Evolutionary conservation across 2,329 filamentous ascomycete genomes (phyloP).

Genomic region (Sarocladium kiliense): DNA sequence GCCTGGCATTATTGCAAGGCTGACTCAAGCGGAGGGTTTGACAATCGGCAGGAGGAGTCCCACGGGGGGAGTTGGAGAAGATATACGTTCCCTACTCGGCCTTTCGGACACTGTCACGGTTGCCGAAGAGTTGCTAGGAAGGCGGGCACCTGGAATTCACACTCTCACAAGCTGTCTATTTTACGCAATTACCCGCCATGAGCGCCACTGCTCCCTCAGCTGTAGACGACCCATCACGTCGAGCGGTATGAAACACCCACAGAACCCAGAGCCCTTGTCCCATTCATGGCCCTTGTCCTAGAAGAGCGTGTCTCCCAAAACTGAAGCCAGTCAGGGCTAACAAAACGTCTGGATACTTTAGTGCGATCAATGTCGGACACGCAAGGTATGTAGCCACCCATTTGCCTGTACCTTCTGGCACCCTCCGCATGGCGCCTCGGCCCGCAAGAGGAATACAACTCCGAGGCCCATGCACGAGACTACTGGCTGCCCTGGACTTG

Average conservation of each 20-base stretch:
- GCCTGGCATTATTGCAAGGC: background rate
- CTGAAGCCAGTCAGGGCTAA: background rate
- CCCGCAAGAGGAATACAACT: background rate
- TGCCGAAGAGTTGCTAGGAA: background rate
- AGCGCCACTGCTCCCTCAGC: background rate
- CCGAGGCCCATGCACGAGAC: background rate
- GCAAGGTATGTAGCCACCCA: constrained; percentile 34
- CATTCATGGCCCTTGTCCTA: background rate
- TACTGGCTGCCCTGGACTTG: background rate
- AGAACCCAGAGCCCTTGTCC: background rate
- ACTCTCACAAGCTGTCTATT: background rate
- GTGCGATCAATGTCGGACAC: constrained; percentile 40
- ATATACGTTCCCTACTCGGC: no score
- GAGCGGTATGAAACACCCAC: background rate
- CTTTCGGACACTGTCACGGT: no score
- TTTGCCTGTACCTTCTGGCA: background rate
- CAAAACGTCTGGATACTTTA: constrained; percentile 15
- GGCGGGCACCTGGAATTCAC: background rate
- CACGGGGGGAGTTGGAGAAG: no score
- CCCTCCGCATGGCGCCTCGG: background rate
- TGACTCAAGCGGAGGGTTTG: no score
- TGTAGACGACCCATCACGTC: constrained; percentile 2
- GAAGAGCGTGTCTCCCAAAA: background rate
- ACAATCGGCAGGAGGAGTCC: no score
- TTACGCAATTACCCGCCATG: background rate